A percentile compares a stretch with the other conserved stretches of the same genome.
Evolutionary conservation across 805 yeast species (phyloP).

Genomic region (Kurtzmaniella cleridarum): DNA sequence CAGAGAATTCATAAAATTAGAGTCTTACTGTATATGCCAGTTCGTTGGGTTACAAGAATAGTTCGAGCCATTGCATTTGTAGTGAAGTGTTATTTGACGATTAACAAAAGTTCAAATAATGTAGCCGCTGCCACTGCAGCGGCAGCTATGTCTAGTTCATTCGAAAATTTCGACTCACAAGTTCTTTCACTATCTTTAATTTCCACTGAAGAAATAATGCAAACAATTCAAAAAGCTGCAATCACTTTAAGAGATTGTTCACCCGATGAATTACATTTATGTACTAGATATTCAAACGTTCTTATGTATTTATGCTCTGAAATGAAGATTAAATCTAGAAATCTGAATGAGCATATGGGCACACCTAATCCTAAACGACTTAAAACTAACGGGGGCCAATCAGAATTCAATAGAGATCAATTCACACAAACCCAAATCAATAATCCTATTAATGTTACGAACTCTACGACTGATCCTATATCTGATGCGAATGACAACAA

Average conservation of each 20-base stretch:
- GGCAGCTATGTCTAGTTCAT: slow-evolving; percentile 8
- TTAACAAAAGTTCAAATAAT: slow-evolving; percentile 24
- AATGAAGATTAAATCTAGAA: slow-evolving; percentile 48
- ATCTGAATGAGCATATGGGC: slow-evolving; percentile 10
- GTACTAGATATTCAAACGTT: slow-evolving; percentile 74
- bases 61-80: slow-evolving; percentile 87
- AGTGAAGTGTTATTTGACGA: slow-evolving; percentile 74
- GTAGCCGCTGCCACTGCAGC: slow-evolving; percentile 8
- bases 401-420: background rate
- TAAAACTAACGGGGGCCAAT: background rate
- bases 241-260: slow-evolving; percentile 72
- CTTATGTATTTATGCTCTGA: slow-evolving; percentile 72
- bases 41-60: slow-evolving; percentile 84
- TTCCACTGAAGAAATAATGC: slow-evolving; percentile 65
- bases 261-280: slow-evolving; percentile 83
- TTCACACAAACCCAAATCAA: background rate
- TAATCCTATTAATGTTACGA: background rate
- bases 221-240: slow-evolving; percentile 66
- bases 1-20: slow-evolving; percentile 61
- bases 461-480: too few species aligned
- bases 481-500: background rate
- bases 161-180: slow-evolving; percentile 38
- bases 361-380: slow-evolving; percentile 1
- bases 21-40: slow-evolving; percentile 74
- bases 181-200: slow-evolving; percentile 57